Base-by-base conservation (phyloP, 345 rosid genomes). In the Salix viminalis region DNA sequence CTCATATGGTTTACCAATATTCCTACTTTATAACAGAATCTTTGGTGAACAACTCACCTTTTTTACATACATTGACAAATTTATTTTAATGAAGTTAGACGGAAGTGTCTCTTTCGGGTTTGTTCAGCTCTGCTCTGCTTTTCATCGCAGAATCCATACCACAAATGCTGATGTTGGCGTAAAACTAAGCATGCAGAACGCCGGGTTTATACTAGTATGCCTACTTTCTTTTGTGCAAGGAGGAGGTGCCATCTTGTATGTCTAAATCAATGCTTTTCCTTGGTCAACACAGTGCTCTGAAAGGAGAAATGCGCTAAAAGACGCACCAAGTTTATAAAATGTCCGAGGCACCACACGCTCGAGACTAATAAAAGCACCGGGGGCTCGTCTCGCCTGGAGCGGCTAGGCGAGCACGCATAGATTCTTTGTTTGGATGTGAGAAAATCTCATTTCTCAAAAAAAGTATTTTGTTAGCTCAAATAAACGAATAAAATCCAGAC, bases 381-480 rank as follows among this genome's bases (percentile, higher is more conserved):
- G 34, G 34, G 34, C 34, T 32, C 5, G 34, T 32, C 34, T 32
- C 5, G 34, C 34, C 34, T 32, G 34, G 34, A 32, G 34, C 34
- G 34, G 36, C 36, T 4, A 34, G 36, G 36, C 36, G 36, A 34
- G 36, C 36, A 4, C 36, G 5, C 36, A 34, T 34, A 34, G 36
- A 34, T 34, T 34, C 5, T 34, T 34, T 34, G 5, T 34, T 34
- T 34, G 6, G 36, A 34, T 4, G 5, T 34, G 5, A 34, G 36
- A 34, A 34, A 34, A 34, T 4, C 5, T 4, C 36, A 32, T 4
- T 34, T 4, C 5, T 34, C 36, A 4, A 34, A 4, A 32, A 34
- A 34, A 34, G 1, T 34, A 34, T 34, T 34, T 34, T 34, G 1
- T 34, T 4, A 0, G 37, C 0, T 0, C 1, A 0, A 1, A 4